These are phyloP conservation scores for Paecilomyces formosus DNA, from an alignment of 2,329 filamentous ascomycete species.

Conservation along the genomic window DNA sequence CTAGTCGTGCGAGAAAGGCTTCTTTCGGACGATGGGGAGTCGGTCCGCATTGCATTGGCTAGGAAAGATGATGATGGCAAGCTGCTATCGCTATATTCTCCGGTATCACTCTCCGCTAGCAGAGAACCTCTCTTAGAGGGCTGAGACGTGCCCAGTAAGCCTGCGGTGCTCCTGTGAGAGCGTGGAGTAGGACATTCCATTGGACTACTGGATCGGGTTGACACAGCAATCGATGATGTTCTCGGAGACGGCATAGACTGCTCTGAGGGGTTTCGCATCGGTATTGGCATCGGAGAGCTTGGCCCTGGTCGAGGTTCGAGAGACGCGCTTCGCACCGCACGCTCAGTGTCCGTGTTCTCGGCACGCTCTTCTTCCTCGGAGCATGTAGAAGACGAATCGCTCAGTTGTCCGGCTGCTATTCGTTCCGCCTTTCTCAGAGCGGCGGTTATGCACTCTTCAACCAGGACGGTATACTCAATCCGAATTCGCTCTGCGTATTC, in stretches of 20 bases:
- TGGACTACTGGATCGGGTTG: slow-evolving; percentile 82
- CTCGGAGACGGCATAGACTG: slow-evolving; percentile 38
- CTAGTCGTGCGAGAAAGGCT: slow-evolving; percentile 69
- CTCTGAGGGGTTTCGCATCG: slow-evolving; percentile 49
- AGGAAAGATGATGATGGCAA: slow-evolving; percentile 75
- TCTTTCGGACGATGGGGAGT: slow-evolving; percentile 86
- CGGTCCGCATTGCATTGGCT: slow-evolving; percentile 64
- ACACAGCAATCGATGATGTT: slow-evolving; percentile 59
- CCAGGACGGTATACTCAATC: slow-evolving; percentile 83
- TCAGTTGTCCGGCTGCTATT: slow-evolving; percentile 77
- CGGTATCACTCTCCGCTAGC: slow-evolving; percentile 76
- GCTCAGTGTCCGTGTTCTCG: slow-evolving; percentile 41
- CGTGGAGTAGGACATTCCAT: slow-evolving; percentile 85
- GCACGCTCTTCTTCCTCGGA: slow-evolving; percentile 47
- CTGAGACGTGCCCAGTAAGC: slow-evolving; percentile 50
- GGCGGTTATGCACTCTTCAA: slow-evolving; percentile 91
- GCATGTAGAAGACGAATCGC: slow-evolving; percentile 59
- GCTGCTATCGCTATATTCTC: slow-evolving; percentile 75
- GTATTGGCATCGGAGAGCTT: slow-evolving; percentile 48
- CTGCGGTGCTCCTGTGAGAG: slow-evolving; percentile 61
- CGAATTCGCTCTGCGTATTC: slow-evolving; percentile 96
- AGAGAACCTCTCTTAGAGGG: slow-evolving; percentile 67
- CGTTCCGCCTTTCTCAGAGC: slow-evolving; percentile 83
- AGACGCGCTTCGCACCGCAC: slow-evolving; percentile 20
- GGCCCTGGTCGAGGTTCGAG: slow-evolving; percentile 10